Evolutionary conservation across 2,329 filamentous ascomycete genomes (phyloP).

Genomic region (Fusarium coicis): DNA sequence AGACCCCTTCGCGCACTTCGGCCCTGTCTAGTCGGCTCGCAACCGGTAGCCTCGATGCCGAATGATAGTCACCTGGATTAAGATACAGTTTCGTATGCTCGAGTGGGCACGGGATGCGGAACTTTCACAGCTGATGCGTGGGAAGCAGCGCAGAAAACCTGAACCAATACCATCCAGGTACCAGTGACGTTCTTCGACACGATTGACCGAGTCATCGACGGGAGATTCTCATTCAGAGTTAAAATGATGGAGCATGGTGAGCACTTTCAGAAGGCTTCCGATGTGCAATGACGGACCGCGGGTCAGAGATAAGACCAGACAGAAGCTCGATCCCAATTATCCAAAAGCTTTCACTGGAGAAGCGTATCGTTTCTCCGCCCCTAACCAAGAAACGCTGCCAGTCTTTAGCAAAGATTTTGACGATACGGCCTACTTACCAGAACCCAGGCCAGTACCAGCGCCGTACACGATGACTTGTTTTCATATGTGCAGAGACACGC

Average conservation of each 20-base stretch:
- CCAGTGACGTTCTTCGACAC: too few species aligned
- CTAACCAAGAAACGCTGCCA: background rate
- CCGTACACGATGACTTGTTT: background rate
- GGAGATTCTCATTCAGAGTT: too few species aligned
- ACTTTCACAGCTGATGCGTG: background rate
- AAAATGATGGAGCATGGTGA: too few species aligned
- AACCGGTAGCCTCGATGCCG: conserved; percentile 47
- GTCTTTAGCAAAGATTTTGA: background rate
- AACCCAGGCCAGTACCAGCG: background rate
- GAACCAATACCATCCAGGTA: too few species aligned
- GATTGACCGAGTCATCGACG: too few species aligned
- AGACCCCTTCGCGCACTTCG: background rate
- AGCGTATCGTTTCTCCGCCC: background rate
- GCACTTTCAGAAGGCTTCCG: too few species aligned
- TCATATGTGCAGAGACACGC: too few species aligned
- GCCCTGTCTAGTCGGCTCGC: too few species aligned
- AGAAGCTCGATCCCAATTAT: background rate
- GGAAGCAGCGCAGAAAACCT: background rate
- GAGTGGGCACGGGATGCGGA: too few species aligned
- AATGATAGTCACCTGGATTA: conserved; percentile 47
- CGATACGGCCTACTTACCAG: background rate
- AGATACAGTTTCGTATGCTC: too few species aligned
- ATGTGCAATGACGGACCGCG: too few species aligned
- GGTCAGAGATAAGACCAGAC: background rate
- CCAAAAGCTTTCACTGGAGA: background rate